Percentiles rank a stretch among this genome's conserved stretches.
Evolutionary conservation across 192 early-diverging fungal genomes (phyloP).

Genomic region (Radiomyces spectabilis): DNA sequence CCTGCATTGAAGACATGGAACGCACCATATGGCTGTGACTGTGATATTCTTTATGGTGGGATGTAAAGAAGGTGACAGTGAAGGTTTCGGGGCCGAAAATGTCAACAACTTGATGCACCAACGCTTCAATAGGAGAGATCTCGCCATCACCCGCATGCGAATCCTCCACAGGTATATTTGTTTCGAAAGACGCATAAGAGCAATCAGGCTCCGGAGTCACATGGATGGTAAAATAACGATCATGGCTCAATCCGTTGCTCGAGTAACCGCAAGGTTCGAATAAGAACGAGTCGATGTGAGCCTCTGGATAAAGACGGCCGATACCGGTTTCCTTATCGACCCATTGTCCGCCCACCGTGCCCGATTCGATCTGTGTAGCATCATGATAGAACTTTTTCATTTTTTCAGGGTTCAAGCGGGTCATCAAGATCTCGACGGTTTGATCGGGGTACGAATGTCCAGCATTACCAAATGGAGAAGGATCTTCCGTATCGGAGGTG

Average conservation of each 20-base stretch:
- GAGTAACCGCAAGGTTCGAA: slow-evolving; percentile 96
- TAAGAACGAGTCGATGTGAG: slow-evolving; percentile 76
- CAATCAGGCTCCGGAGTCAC: slow-evolving; percentile 96
- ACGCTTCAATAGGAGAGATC: slow-evolving; percentile 53
- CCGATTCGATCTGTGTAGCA: slow-evolving; percentile 38
- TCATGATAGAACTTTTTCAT: slow-evolving; percentile 71
- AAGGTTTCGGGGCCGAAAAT: slow-evolving; percentile 77
- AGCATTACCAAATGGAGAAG: slow-evolving; percentile 16
- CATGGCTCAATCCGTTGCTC: slow-evolving; percentile 74
- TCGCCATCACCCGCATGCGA: slow-evolving; percentile 29
- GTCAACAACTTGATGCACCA: slow-evolving; percentile 66
- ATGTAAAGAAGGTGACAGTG: slow-evolving; percentile 71
- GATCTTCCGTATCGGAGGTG: slow-evolving; percentile 8
- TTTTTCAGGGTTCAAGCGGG: slow-evolving; percentile 72
- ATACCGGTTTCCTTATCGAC: slow-evolving; percentile 76
- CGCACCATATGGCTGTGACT: slow-evolving; percentile 24
- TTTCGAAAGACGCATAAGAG: slow-evolving; percentile 97
- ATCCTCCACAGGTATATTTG: slow-evolving; percentile 67
- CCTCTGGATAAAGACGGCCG: slow-evolving; percentile 65
- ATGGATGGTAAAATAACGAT: slow-evolving; percentile 93
- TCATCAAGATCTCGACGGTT: slow-evolving; percentile 96
- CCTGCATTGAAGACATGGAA: slow-evolving; percentile 41
- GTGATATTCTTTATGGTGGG: slow-evolving; percentile 12
- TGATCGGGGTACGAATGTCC: slow-evolving; percentile 52
- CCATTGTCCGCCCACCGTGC: slow-evolving; percentile 43